phyloP scores from a whole-genome alignment of 441 rosid genomes.

The Jatropha multifida region DNA sequence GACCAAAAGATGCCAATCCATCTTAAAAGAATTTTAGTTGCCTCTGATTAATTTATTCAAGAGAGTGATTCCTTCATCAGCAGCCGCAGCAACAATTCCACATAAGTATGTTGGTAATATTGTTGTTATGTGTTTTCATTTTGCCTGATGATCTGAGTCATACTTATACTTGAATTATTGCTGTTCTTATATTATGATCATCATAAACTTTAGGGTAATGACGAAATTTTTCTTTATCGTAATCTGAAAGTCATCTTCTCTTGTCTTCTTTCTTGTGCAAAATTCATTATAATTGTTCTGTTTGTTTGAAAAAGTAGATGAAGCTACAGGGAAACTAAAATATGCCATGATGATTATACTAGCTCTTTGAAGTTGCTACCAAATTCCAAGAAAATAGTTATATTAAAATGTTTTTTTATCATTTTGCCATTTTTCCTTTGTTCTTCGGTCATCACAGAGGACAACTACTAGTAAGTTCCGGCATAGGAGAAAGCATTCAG shows the following conservation, averaged over 20 bases:
- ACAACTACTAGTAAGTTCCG: conserved; percentile 50
- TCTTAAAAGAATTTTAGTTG: neutral
- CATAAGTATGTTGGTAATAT: neutral
- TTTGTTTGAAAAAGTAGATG: conserved; percentile 6
- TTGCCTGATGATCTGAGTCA: conserved; percentile 5
- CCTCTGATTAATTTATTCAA: neutral
- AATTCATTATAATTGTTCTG: neutral
- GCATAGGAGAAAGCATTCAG: conserved; percentile 60
- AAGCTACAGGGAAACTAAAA: neutral
- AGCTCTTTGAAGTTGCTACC: neutral
- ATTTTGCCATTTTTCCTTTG: conserved; percentile 13
- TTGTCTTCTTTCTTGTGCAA: neutral
- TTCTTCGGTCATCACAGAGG: conserved; percentile 42
- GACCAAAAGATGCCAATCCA: neutral
- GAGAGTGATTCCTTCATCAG: neutral
- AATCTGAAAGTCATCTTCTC: neutral
- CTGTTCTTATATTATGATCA: neutral
- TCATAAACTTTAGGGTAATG: neutral
- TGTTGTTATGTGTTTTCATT: neutral
- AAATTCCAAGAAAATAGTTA: neutral
- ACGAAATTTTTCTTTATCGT: neutral
- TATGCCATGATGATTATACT: neutral
- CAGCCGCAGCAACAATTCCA: neutral
- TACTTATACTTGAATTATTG: too few relatives aligned
- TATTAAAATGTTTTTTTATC: neutral